A percentile compares a stretch with the other conserved stretches of the same genome.
These are phyloP conservation scores for Clarireedia monteithiana DNA, from an alignment of 2,329 filamentous ascomycete species.

Conservation along the genomic window DNA sequence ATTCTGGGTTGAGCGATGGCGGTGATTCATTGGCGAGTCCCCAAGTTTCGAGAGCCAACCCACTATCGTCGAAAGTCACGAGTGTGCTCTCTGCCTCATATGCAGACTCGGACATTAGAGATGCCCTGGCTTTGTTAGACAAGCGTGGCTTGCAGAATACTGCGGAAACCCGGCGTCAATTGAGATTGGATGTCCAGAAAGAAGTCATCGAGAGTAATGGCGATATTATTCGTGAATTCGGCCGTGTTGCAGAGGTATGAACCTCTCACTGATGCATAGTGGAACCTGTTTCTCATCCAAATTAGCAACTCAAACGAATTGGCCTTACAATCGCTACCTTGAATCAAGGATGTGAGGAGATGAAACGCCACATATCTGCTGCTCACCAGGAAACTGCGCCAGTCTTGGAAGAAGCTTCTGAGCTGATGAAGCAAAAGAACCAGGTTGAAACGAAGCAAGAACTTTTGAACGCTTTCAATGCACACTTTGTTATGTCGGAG, in stretches of 20 bases:
- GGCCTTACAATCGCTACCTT: slow-evolving; percentile 69
- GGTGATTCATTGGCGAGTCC: slow-evolving; percentile 19
- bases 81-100: slow-evolving; percentile 86
- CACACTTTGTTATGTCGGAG: slow-evolving; percentile 78
- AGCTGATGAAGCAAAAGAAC: slow-evolving; percentile 62
- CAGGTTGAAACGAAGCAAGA: slow-evolving; percentile 74
- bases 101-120: slow-evolving; percentile 83
- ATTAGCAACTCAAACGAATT: slow-evolving; percentile 77
- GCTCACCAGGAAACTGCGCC: slow-evolving; percentile 68
- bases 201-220: slow-evolving; percentile 92
- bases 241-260: slow-evolving; percentile 72
- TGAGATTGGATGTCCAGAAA: slow-evolving; percentile 78
- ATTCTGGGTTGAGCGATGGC: slow-evolving; percentile 19
- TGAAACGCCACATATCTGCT: slow-evolving; percentile 69
- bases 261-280: not conserved
- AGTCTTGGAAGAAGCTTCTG: slow-evolving; percentile 68
- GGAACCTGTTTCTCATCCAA: slow-evolving; percentile 22
- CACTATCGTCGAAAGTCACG: slow-evolving; percentile 74
- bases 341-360: slow-evolving; percentile 71
- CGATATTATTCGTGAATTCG: slow-evolving; percentile 80
- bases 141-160: slow-evolving; percentile 63
- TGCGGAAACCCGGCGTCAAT: slow-evolving; percentile 66
- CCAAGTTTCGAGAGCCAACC: slow-evolving; percentile 38
- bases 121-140: slow-evolving; percentile 74
- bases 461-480: slow-evolving; percentile 67